Conservation (phyloP, 805 yeast genomes). For the Candida saitoana region DNA sequence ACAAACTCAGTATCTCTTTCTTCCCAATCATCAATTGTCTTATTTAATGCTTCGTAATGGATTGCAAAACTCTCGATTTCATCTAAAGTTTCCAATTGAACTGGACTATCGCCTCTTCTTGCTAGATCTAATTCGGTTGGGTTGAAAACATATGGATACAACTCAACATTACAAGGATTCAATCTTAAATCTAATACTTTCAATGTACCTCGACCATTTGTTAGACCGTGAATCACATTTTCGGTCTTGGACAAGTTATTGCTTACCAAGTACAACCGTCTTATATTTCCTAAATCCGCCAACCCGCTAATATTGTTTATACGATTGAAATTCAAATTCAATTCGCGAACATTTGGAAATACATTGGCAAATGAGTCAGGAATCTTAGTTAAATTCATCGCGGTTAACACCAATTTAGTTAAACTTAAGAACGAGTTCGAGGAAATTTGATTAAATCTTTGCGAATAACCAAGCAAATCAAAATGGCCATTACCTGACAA, state of each 20-base stretch:
- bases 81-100: slow-evolving; percentile 44
- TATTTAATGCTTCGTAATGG: slow-evolving; percentile 41
- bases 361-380: slow-evolving; percentile 33
- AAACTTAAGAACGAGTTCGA: slow-evolving; percentile 29
- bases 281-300: slow-evolving; percentile 29
- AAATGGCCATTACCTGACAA: slow-evolving; percentile 36
- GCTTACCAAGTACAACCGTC: slow-evolving; percentile 41
- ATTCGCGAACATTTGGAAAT: slow-evolving; percentile 45
- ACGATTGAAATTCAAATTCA: slow-evolving; percentile 50
- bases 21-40: slow-evolving; percentile 35
- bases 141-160: slow-evolving; percentile 53
- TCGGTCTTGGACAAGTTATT: slow-evolving; percentile 38
- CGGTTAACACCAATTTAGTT: slow-evolving; percentile 40
- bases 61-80: slow-evolving; percentile 51
- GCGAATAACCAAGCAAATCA: slow-evolving; percentile 8
- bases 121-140: slow-evolving; percentile 35
- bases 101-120: slow-evolving; percentile 22
- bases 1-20: slow-evolving; percentile 32
- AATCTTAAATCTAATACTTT: slow-evolving; percentile 45
- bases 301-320: slow-evolving; percentile 33
- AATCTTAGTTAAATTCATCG: slow-evolving; percentile 38
- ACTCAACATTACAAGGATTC: slow-evolving; percentile 43
- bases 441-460: slow-evolving; percentile 2
- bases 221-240: slow-evolving; percentile 26
- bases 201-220: slow-evolving; percentile 28